Conservation (phyloP, 345 rosid genomes). For the Euphorbia pulcherrima region DNA sequence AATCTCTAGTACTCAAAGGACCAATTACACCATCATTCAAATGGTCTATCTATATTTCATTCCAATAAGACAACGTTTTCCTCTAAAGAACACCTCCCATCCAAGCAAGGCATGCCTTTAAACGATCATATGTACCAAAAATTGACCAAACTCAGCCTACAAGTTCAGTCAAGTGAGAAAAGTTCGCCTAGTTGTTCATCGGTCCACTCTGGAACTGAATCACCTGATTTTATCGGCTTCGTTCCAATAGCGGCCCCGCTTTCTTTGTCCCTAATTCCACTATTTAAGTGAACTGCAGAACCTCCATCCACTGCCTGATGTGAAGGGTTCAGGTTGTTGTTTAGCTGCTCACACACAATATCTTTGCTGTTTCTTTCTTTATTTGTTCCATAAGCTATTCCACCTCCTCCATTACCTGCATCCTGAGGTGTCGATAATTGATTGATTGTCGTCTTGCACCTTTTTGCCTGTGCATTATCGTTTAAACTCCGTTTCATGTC, state of each 20-base stretch:
- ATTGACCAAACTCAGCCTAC: neutral
- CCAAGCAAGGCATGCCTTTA: too few species aligned
- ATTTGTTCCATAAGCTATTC: conserved; percentile 6
- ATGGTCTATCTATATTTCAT: too few species aligned
- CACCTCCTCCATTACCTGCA: conserved; percentile 18
- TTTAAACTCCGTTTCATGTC: conserved; percentile 21
- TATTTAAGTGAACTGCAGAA: conserved; percentile 1
- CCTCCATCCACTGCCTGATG: conserved; percentile 19
- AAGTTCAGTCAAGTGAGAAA: conserved; percentile 47
- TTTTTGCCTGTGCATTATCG: conserved; percentile 22
- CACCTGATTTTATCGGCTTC: conserved; percentile 19
- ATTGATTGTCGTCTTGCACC: conserved; percentile 17
- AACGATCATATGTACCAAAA: neutral
- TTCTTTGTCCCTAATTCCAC: conserved; percentile 3
- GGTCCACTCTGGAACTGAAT: conserved; percentile 64
- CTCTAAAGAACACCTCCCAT: too few species aligned
- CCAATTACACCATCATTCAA: too few species aligned
- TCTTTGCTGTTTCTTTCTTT: conserved; percentile 3
- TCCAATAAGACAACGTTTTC: too few species aligned
- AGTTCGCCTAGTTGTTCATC: conserved; percentile 85
- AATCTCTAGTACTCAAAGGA: too few species aligned
- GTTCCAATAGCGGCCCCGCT: neutral
- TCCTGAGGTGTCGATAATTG: conserved; percentile 14
- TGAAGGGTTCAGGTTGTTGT: too few species aligned
- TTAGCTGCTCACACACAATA: conserved; percentile 8